Base-by-base conservation (phyloP, 2,329 filamentous ascomycete species). In the Rhytidhysteron rufulum region DNA sequence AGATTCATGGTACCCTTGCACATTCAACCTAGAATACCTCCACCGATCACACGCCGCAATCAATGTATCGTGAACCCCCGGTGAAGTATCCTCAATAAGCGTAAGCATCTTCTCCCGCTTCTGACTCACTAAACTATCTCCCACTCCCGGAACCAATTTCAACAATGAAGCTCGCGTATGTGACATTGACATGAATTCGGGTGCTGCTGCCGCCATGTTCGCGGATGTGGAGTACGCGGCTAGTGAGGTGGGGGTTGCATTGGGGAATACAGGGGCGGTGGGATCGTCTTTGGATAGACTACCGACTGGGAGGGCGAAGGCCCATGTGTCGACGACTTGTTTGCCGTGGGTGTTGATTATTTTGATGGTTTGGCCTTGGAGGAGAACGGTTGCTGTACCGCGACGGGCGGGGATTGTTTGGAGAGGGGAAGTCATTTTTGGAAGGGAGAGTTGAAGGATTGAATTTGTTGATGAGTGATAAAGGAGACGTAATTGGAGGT, bases 301-400 rank as follows among this genome's bases (percentile, higher is more conserved):
- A 2, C 50, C 41, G 4, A 47, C 48, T 30, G 59, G 55, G 0
- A 68, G 54, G 9, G 67, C 64, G 43, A 74, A 69, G 3, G 68
- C 69, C 69, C 69, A 75, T 33, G 72, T 73, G 48, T 75, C 72
- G 30, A 75, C 59, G 16, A 75, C 72, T 54, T 75, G 72, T 37
- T 70, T 69, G 37, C 72, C 72, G 41, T 67, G 54, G 2, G 70
- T 72, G 53, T 75, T 74, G 50, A 62, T 66, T 41, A 74, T 62
- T 41, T 67, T 72, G 45, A 74, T 59, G 29, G 57, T 62, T 44
- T 74, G 69, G 22, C 60, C 58, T 5, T 49, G 40, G 15, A 48
- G 48, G 31, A 73, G 50, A 13, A 56, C 37, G 13, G 70, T 60
- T 40, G 69, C 69, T 18, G 66, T 65, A 56, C 68, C 67, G 42